Percentiles rank a stretch among this genome's conserved stretches.
phyloP scores from a whole-genome alignment of 2,329 filamentous ascomycete genomes.

The Cladophialophora psammophila region DNA sequence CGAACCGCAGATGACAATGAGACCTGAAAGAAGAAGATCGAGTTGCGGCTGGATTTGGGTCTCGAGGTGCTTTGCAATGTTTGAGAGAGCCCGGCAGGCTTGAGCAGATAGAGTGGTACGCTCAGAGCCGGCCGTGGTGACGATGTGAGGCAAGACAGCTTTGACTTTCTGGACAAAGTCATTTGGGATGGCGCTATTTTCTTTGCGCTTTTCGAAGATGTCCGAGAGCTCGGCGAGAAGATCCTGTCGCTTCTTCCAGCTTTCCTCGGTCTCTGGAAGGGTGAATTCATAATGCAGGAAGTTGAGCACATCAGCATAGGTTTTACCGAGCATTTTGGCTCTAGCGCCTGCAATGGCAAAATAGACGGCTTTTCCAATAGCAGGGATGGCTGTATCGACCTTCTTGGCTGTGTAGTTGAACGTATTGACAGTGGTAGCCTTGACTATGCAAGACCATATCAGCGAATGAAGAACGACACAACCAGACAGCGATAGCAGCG shows the following conservation, averaged over 20 bases:
- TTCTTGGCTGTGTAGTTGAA: conserved; percentile 21
- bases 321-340: conserved; percentile 35
- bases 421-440: conserved; percentile 9
- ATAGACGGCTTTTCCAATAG: conserved; percentile 28
- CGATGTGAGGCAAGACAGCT: conserved; percentile 35
- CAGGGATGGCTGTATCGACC: conserved; percentile 25
- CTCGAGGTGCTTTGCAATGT: conserved; percentile 35
- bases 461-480: conserved; percentile 14
- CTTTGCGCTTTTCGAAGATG: conserved; percentile 36
- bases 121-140: conserved; percentile 38
- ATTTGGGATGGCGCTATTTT: conserved; percentile 32
- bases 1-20: conserved; percentile 86
- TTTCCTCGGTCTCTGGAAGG: conserved; percentile 37
- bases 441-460: conserved; percentile 16
- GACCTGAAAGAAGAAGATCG: conserved; percentile 59
- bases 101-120: conserved; percentile 39
- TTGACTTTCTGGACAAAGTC: conserved; percentile 38
- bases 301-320: conserved; percentile 35
- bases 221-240: conserved; percentile 37
- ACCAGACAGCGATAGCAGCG: neutral
- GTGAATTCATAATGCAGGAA: conserved; percentile 36
- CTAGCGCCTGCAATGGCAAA: conserved; percentile 32
- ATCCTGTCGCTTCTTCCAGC: conserved; percentile 39
- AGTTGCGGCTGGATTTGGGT: conserved; percentile 38
- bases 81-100: conserved; percentile 33